Base-by-base conservation (phyloP, 306 rosid species). In the Prunus dulcis region DNA sequence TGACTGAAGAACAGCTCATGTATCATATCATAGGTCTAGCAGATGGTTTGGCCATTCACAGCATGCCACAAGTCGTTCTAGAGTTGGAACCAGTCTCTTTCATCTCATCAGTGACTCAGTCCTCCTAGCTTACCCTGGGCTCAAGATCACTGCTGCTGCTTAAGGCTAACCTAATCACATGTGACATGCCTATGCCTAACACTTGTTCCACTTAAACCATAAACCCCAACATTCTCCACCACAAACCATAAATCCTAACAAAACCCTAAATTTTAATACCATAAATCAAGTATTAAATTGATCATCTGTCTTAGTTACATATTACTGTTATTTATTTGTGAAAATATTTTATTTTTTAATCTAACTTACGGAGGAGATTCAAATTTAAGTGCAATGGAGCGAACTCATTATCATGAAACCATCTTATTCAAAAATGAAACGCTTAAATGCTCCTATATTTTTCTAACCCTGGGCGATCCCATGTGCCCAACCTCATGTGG, bases 81-180 rank as follows among this genome's bases (percentile, higher is more conserved):
- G 65, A 17, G 67, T 62, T 81, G 85, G 82, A 81, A 79, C 45
- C 64, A n/a, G 86, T 84, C 87, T 46, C 23, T 56, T 46, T 86
- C 75, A 47, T 34, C 62, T 56, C 62, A 56, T 10, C 17, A 15
- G 52, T 1, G 22, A 50, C n/a, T 45, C 3, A 28, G 30, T 19
- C 25, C 18, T 30, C 12, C 5, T 12, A 50, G n/a, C 62, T 32
- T 58, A 68, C 41, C 67, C 76, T 34, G 41, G 17, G 76, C 72
- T 83, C 70, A 41, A 69, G 22, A 51, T 62, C 60, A 80, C n/a
- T 79, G 50, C 51, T 64, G 50, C 58, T 64, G 10, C 55, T 67
- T 73, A 79, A 72, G 74, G 10, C 43, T 28, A 13, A 15, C 43
- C 15, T 38, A 38, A 58, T 12, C 67, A 15, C 67, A 62, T 15